These are phyloP conservation scores for Aureobasidium melanogenum DNA, from an alignment of 2,329 filamentous ascomycete species.

Conservation along the genomic window DNA sequence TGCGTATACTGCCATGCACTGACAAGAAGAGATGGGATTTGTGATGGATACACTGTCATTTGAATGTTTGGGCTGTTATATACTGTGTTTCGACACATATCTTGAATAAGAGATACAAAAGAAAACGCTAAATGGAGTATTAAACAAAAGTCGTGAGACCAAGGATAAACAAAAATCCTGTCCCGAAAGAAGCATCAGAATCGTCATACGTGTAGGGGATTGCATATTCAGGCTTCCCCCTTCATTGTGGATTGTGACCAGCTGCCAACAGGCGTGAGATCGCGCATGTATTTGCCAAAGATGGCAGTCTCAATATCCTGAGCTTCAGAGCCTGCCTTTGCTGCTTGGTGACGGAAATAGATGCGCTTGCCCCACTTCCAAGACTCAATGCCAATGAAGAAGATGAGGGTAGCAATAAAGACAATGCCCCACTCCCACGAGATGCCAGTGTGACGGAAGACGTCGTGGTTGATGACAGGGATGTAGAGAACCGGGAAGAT, in stretches of 20 bases:
- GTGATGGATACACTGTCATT: background rate
- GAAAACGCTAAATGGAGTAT: background rate
- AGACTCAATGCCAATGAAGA: conserved; percentile 54
- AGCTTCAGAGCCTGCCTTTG: background rate
- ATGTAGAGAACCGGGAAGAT: conserved; percentile 51
- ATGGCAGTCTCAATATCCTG: conserved; percentile 15
- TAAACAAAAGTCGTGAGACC: background rate
- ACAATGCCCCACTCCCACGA: conserved; percentile 63
- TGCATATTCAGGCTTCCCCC: background rate
- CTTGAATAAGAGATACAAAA: background rate
- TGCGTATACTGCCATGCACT: no score
- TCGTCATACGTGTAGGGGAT: background rate
- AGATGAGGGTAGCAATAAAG: conserved; percentile 51
- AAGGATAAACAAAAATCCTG: background rate
- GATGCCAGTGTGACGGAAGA: conserved; percentile 59
- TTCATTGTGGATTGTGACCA: background rate
- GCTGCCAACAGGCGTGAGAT: conserved; percentile 2
- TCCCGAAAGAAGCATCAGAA: background rate
- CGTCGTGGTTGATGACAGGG: conserved; percentile 54
- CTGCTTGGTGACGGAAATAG: conserved; percentile 35
- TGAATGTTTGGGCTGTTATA: background rate
- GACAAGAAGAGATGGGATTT: background rate
- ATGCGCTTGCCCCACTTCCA: conserved; percentile 61
- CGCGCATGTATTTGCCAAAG: conserved; percentile 14
- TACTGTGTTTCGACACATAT: background rate